phyloP scores from a whole-genome alignment of 306 rosid species.

The Fragaria ananassa region DNA sequence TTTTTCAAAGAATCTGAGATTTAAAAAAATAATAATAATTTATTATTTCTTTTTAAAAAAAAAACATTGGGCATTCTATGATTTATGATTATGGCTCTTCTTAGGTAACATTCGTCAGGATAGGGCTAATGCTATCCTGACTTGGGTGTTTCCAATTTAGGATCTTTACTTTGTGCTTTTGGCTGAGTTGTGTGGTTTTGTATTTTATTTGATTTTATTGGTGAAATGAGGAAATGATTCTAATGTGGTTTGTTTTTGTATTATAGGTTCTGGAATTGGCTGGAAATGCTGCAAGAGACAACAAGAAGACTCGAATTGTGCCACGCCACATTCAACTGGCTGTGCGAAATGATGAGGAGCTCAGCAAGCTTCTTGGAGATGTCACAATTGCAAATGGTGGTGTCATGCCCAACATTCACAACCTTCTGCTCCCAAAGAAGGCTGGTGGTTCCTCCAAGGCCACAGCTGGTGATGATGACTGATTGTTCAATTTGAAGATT shows the following conservation, averaged over 20 bases:
- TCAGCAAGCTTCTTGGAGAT: slow-evolving; percentile 81
- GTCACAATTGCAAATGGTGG: slow-evolving; percentile 95
- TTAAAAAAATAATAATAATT: neutral
- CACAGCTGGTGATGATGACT: slow-evolving; percentile 54
- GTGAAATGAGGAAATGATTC: neutral
- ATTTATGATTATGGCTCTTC: too few relatives aligned
- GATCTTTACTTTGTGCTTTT: neutral
- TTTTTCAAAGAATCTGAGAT: neutral
- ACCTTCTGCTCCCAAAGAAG: slow-evolving; percentile 75
- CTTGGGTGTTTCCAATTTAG: neutral
- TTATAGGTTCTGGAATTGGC: slow-evolving; percentile 81
- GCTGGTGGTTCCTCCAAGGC: slow-evolving; percentile 57
- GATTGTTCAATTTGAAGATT: slow-evolving; percentile 34
- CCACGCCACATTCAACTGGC: slow-evolving; percentile 88
- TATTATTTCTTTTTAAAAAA: too few relatives aligned
- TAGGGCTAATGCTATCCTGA: neutral
- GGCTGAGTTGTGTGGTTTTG: neutral
- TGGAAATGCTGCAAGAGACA: slow-evolving; percentile 89
- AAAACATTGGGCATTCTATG: neutral
- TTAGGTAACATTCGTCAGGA: too few relatives aligned
- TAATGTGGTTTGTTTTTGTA: neutral
- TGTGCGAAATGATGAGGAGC: slow-evolving; percentile 77
- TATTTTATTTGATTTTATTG: neutral
- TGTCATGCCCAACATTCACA: slow-evolving; percentile 95
- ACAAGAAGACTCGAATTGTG: slow-evolving; percentile 88